Conservation (phyloP, 768 basidiomycete species). For the Boletus sensibilis region DNA sequence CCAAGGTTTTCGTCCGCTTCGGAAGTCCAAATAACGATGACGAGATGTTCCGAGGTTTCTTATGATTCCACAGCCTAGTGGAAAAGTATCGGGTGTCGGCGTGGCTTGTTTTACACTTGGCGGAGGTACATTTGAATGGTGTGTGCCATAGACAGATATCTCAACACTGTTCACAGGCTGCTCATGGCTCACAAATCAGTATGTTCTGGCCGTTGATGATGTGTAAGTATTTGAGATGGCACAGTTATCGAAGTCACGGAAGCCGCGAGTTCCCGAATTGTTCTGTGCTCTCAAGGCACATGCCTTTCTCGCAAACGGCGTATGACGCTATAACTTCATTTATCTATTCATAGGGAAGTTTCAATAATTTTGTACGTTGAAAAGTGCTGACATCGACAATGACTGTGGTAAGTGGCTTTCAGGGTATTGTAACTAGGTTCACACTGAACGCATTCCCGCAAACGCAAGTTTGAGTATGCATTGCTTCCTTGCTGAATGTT, state of each 20-base stretch:
- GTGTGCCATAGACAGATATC: not conserved
- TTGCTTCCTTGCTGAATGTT: not conserved
- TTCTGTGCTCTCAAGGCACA: conserved; percentile 45
- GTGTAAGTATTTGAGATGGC: conserved; percentile 54
- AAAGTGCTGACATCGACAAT: not conserved
- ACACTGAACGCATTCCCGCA: conserved; percentile 54
- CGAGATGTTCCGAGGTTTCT: conserved; percentile 39
- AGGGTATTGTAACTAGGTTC: conserved; percentile 60
- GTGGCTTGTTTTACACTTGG: conserved; percentile 57
- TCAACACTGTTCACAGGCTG: conserved; percentile 1
- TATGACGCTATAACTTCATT: not conserved
- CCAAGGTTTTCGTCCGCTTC: conserved; percentile 55
- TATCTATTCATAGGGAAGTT: conserved; percentile 44
- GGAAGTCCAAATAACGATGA: conserved; percentile 59
- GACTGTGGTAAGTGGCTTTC: not conserved
- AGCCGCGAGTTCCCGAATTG: conserved; percentile 35
- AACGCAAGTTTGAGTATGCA: conserved; percentile 55
- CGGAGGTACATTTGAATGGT: conserved; percentile 39
- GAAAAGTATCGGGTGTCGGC: conserved; percentile 52
- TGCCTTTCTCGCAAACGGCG: not conserved
- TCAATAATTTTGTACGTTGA: conserved; percentile 54
- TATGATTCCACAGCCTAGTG: conserved; percentile 44
- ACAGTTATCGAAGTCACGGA: conserved; percentile 36
- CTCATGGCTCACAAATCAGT: conserved; percentile 56
- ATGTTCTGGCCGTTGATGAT: conserved; percentile 56